Percentiles rank a stretch among this genome's conserved stretches.
Conservation (phyloP, 2,329 filamentous ascomycete genomes). For the Talaromyces marneffei region DNA sequence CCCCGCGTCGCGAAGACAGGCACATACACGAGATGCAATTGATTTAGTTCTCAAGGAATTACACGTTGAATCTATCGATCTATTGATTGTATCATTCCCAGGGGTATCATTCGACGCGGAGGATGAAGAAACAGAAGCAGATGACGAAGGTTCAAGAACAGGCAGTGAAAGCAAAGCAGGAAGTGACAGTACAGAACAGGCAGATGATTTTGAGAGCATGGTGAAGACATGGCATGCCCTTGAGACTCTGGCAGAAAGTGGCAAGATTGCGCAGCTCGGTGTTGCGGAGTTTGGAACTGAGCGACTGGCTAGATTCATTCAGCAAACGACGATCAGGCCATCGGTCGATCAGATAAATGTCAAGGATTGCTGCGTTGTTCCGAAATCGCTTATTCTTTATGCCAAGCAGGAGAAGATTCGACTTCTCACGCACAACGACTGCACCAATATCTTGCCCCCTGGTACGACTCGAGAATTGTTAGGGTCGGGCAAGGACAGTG, state of each 20-base stretch:
- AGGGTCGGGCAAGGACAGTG: constrained; percentile 58
- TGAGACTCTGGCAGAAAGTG: constrained; percentile 66
- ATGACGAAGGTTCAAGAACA: constrained; percentile 47
- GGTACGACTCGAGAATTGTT: constrained; percentile 82
- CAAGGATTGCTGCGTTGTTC: constrained; percentile 91
- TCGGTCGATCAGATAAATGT: constrained; percentile 94
- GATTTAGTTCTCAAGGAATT: constrained; percentile 74
- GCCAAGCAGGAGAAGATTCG: constrained; percentile 81
- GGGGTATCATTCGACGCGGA: constrained; percentile 90
- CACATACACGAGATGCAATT: constrained; percentile 72
- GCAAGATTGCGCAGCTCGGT: constrained; percentile 69
- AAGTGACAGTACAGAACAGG: constrained; percentile 30
- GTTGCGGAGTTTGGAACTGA: constrained; percentile 87
- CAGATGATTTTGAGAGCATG: constrained; percentile 54
- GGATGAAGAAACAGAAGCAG: constrained; percentile 65
- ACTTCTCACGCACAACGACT: constrained; percentile 88
- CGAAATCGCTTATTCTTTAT: constrained; percentile 74
- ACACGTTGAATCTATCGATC: constrained; percentile 67
- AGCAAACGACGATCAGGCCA: constrained; percentile 64
- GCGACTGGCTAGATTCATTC: constrained; percentile 71
- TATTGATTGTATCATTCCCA: constrained; percentile 89
- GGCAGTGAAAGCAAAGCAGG: constrained; percentile 58
- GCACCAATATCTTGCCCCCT: constrained; percentile 79
- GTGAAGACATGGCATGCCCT: constrained; percentile 64
- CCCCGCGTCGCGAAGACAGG: constrained; percentile 57